These are phyloP conservation scores for Mycena citricolor DNA, from an alignment of 1,284 basidiomycete species.

Conservation along the genomic window DNA sequence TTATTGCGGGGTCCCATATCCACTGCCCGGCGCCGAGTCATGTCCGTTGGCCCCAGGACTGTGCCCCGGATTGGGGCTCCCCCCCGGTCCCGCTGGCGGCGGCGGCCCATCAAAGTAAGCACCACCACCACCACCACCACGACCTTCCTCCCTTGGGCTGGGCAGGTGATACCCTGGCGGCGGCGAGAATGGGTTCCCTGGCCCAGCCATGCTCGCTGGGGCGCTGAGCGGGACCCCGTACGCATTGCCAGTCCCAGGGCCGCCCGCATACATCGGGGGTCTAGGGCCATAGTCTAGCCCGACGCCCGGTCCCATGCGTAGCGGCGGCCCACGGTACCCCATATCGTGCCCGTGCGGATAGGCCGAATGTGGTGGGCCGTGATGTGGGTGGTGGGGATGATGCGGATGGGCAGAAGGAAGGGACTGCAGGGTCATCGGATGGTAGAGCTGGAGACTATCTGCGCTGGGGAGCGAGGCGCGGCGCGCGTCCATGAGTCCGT, in stretches of 20 bases:
- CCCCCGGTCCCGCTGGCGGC: slow-evolving; percentile 1
- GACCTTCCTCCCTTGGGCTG: slow-evolving; percentile 32
- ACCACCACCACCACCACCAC: slow-evolving; percentile 4
- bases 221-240: slow-evolving; percentile 56
- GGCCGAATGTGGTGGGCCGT: too few relatives aligned
- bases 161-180: slow-evolving; percentile 34
- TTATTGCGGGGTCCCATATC: slow-evolving; percentile 24
- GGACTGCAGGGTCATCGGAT: slow-evolving; percentile 71
- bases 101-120: slow-evolving; percentile 33
- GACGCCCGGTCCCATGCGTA: slow-evolving; percentile 32
- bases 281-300: slow-evolving; percentile 31
- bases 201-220: slow-evolving; percentile 44
- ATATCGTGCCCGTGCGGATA: slow-evolving; percentile 35
- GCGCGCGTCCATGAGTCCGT: slow-evolving; percentile 41
- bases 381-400: slow-evolving; percentile 29
- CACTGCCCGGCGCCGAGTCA: slow-evolving; percentile 21
- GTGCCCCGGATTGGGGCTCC: neutral
- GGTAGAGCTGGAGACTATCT: slow-evolving; percentile 67
- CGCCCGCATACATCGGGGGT: slow-evolving; percentile 35
- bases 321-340: slow-evolving; percentile 33
- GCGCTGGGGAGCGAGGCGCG: slow-evolving; percentile 48
- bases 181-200: slow-evolving; percentile 44
- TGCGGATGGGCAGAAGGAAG: slow-evolving; percentile 36
- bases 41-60: slow-evolving; percentile 3
- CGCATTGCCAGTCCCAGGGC: slow-evolving; percentile 17